Percentiles rank a stretch among this genome's conserved stretches.
phyloP scores from a whole-genome alignment of 495 filamentous ascomycete genomes.

The Cercophora scortea region DNA sequence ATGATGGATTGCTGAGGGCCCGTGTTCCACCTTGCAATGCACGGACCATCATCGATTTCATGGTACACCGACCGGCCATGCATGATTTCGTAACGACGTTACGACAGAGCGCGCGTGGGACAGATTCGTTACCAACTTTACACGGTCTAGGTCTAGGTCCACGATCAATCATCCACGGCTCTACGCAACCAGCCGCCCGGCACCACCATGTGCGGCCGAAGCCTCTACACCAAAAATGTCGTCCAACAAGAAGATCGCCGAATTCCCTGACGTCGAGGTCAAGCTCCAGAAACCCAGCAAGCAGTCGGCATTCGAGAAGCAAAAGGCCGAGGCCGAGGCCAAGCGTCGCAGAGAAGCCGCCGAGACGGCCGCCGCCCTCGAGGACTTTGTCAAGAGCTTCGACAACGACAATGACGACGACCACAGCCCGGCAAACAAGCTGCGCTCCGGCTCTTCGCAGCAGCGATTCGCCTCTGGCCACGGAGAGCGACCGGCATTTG shows the following conservation, averaged over 20 bases:
- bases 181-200: not conserved
- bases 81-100: no score
- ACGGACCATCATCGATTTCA: no score
- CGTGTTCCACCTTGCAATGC: no score
- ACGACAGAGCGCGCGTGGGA: no score
- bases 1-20: no score
- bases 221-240: conserved; percentile 25
- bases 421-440: not conserved
- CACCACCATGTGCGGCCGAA: conserved; percentile 13
- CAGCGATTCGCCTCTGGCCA: conserved; percentile 31
- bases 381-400: conserved; percentile 87
- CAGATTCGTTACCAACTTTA: no score
- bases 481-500: conserved; percentile 25
- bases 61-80: no score
- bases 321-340: conserved; percentile 88
- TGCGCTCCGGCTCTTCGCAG: conserved; percentile 8
- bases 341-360: conserved; percentile 81
- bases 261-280: conserved; percentile 76
- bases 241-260: conserved; percentile 33
- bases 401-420: conserved; percentile 56
- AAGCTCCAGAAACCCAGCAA: conserved; percentile 80
- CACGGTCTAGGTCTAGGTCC: no score
- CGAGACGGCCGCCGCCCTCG: conserved; percentile 83
- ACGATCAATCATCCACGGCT: not conserved
- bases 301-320: conserved; percentile 86